phyloP scores from a whole-genome alignment of 2,329 filamentous ascomycete species.

The Sodiomyces alkalinus region DNA sequence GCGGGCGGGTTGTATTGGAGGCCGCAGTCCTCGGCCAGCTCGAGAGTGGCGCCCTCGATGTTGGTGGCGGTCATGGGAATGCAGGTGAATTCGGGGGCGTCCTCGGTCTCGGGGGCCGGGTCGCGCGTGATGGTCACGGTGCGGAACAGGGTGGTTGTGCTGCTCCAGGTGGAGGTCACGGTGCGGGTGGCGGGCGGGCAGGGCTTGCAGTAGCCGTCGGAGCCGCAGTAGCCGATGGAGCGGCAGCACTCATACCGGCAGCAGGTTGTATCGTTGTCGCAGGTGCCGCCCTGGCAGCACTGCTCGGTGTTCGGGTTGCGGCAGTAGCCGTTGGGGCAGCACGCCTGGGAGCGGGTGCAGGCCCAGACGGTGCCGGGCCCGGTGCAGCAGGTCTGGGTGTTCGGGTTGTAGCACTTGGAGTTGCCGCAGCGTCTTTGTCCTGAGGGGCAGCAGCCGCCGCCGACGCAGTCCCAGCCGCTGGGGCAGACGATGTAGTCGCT shows the following conservation, averaged over 20 bases:
- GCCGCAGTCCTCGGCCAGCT: neutral
- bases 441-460: neutral
- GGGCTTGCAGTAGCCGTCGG: neutral
- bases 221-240: slow-evolving; percentile 1
- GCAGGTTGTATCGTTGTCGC: neutral
- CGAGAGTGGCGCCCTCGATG: neutral
- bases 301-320: neutral
- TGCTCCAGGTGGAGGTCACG: neutral
- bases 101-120: neutral
- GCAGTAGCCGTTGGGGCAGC: neutral
- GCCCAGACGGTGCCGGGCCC: neutral
- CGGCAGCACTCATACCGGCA: neutral
- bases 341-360: neutral
- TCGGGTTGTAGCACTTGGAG: slow-evolving; percentile 1
- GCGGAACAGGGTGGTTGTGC: neutral
- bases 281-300: neutral
- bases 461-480: neutral
- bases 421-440: neutral
- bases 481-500: neutral
- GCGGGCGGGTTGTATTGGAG: neutral
- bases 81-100: neutral
- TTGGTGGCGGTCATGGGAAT: neutral
- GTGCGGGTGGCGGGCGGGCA: neutral
- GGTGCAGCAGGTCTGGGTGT: neutral
- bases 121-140: no score